phyloP scores from a whole-genome alignment of 257 asterid genomes.

The Misopates orontium region DNA sequence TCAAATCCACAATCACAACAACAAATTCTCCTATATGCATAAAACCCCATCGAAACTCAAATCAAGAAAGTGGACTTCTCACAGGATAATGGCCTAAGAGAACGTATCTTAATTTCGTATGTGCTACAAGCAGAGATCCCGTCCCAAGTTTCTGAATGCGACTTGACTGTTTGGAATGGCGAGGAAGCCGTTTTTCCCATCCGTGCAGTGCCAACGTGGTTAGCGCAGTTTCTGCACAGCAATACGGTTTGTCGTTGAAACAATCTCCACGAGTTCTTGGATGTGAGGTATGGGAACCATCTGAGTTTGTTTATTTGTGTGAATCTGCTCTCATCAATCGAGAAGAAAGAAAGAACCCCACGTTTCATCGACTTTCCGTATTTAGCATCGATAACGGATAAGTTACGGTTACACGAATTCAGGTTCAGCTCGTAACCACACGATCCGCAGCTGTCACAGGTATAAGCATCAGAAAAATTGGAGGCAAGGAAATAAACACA shows the following conservation, averaged over 20 bases:
- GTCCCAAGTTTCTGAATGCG: constrained; percentile 38
- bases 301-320: constrained; percentile 37
- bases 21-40: too few relatives aligned
- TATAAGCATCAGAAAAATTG: neutral
- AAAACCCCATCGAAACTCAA: neutral
- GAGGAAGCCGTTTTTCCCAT: constrained; percentile 14
- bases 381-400: constrained; percentile 32
- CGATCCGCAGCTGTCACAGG: constrained; percentile 51
- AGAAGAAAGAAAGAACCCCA: constrained; percentile 50
- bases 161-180: constrained; percentile 19
- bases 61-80: constrained; percentile 23
- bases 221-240: constrained; percentile 49
- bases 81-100: constrained; percentile 37
- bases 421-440: constrained; percentile 58
- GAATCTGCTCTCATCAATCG: constrained; percentile 54
- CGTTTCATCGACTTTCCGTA: constrained; percentile 49
- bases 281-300: constrained; percentile 39
- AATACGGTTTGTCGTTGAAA: constrained; percentile 38
- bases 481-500: neutral
- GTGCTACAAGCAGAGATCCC: constrained; percentile 40
- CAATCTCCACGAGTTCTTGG: constrained; percentile 42
- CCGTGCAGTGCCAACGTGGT: constrained; percentile 37
- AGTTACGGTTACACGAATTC: constrained; percentile 51
- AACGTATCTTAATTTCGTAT: constrained; percentile 45
- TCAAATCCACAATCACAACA: too few relatives aligned